Conservation (phyloP, 306 rosid genomes). For the Trifolium fragiferum region DNA sequence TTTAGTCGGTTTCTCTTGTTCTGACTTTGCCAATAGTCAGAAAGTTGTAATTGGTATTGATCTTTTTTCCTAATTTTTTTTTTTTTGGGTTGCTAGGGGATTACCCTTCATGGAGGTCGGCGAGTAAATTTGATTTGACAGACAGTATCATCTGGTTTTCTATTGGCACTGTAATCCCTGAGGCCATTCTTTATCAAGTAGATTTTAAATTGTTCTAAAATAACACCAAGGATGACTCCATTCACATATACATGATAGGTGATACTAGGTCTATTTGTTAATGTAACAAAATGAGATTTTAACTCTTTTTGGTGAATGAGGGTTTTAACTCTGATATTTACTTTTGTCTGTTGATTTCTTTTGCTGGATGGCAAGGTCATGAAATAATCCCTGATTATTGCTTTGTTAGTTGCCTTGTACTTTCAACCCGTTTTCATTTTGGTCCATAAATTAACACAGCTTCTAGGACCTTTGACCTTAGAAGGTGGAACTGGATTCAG, state of each 20-base stretch:
- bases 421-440: constrained; percentile 16
- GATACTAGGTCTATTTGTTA: constrained; percentile 22
- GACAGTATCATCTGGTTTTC: constrained; percentile 33
- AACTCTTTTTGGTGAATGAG: neutral
- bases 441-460: neutral
- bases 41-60: constrained; percentile 38
- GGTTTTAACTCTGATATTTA: constrained; percentile 28
- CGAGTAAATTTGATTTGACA: constrained; percentile 54
- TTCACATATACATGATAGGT: neutral
- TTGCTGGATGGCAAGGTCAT: constrained; percentile 14
- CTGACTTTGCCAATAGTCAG: constrained; percentile 29
- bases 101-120: constrained; percentile 60
- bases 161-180: constrained; percentile 32
- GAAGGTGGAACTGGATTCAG: neutral
- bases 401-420: constrained; percentile 12
- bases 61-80: constrained; percentile 25
- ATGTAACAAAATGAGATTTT: constrained; percentile 12
- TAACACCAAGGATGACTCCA: constrained; percentile 6
- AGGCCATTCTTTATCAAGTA: constrained; percentile 40
- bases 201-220: constrained; percentile 29
- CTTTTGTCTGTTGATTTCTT: constrained; percentile 24
- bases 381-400: neutral
- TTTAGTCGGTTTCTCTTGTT: constrained; percentile 22
- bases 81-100: constrained; percentile 52
- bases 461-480: constrained; percentile 17